Conservation (phyloP, 2,329 filamentous ascomycete species). For the Ambrosiella xylebori region DNA sequence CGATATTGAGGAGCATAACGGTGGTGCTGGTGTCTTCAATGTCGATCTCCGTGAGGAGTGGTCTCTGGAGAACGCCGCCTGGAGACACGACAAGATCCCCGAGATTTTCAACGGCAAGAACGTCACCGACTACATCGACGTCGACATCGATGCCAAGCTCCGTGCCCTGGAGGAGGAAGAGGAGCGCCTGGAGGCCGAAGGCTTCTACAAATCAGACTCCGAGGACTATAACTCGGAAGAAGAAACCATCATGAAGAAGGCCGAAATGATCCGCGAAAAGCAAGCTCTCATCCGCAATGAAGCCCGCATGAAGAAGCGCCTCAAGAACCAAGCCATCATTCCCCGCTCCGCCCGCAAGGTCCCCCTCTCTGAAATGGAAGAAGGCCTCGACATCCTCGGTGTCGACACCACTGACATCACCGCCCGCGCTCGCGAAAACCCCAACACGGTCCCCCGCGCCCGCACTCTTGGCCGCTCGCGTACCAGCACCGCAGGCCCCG, state of each 20-base stretch:
- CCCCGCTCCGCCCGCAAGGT: conserved; percentile 68
- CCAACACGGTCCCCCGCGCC: conserved; percentile 47
- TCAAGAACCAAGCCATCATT: conserved; percentile 94
- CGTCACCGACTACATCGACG: conserved; percentile 91
- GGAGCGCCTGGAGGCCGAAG: conserved; percentile 76
- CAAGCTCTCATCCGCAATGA: conserved; percentile 83
- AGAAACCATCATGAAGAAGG: conserved; percentile 76
- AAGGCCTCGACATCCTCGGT: conserved; percentile 68
- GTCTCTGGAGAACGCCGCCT: conserved; percentile 69
- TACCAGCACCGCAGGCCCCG: conserved; percentile 43
- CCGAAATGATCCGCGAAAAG: conserved; percentile 91
- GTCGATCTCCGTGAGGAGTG: conserved; percentile 84
- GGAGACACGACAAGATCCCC: conserved; percentile 92
- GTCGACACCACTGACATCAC: conserved; percentile 64
- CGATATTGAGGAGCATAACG: conserved; percentile 80
- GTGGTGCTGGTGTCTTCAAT: conserved; percentile 90
- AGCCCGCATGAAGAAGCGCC: conserved; percentile 80
- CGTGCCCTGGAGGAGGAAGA: conserved; percentile 88
- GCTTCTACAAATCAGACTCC: conserved; percentile 78
- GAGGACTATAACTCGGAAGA: conserved; percentile 78
- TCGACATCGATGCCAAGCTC: conserved; percentile 88
- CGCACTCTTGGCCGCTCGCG: conserved; percentile 50
- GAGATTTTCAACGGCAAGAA: conserved; percentile 93
- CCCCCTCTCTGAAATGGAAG: conserved; percentile 72
- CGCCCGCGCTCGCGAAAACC: conserved; percentile 47